Conservation (phyloP, 495 filamentous ascomycete genomes). For the Neurospora sp. region DNA sequence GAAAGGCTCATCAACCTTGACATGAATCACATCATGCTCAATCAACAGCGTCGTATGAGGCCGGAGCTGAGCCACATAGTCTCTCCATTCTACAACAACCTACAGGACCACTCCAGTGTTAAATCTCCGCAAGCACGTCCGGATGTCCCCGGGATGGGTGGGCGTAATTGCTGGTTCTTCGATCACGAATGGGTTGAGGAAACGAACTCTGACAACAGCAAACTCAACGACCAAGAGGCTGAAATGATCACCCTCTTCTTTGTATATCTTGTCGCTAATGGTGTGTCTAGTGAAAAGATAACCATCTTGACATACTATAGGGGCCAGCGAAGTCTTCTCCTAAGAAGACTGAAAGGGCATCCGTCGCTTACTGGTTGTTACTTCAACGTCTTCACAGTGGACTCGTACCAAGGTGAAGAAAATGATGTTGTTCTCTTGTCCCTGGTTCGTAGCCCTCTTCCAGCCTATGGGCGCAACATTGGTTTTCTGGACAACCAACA, state of each 20-base stretch:
- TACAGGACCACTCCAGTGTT: constrained; percentile 65
- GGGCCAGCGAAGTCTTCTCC: constrained; percentile 63
- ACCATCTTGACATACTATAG: constrained; percentile 89
- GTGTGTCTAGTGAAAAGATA: constrained; percentile 47
- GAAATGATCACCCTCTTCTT: constrained; percentile 68
- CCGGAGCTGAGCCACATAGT: constrained; percentile 56
- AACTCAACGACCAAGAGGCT: constrained; percentile 64
- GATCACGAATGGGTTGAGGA: constrained; percentile 60
- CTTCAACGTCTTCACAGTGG: constrained; percentile 73
- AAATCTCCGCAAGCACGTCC: constrained; percentile 33
- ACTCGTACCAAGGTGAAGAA: constrained; percentile 92
- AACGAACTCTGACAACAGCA: constrained; percentile 54
- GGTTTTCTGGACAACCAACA: constrained; percentile 70
- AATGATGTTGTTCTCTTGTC: constrained; percentile 82
- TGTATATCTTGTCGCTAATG: constrained; percentile 61
- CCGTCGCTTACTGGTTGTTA: constrained; percentile 34
- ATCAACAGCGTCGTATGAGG: constrained; percentile 62
- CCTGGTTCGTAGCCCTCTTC: constrained; percentile 56
- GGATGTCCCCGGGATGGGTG: constrained; percentile 71
- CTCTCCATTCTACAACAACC: constrained; percentile 50
- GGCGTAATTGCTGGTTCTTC: constrained; percentile 58
- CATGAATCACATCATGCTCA: constrained; percentile 52
- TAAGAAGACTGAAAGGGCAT: constrained; percentile 41
- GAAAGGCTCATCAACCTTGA: constrained; percentile 59
- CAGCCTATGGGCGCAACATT: constrained; percentile 27